Evolutionary conservation across 208 protist species (phyloP).

Genomic region (Herpetomonas tarakana): DNA sequence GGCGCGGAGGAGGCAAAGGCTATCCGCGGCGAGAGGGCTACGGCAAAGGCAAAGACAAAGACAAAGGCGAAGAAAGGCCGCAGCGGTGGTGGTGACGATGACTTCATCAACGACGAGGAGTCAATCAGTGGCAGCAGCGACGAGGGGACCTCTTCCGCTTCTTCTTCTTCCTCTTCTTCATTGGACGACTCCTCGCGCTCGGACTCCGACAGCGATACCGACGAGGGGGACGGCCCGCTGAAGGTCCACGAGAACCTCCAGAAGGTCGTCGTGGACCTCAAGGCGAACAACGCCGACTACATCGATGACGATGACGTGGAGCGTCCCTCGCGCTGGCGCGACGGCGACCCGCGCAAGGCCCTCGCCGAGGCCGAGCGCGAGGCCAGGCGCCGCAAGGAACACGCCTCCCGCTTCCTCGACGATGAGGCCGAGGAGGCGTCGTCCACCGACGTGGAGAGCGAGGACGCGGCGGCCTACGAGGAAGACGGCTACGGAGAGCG

Average conservation of each 20-base stretch:
- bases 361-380: constrained; percentile 34
- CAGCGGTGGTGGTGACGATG: constrained; percentile 4
- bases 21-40: no score
- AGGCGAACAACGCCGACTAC: constrained; percentile 38
- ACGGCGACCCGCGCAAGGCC: constrained; percentile 29
- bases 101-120: constrained; percentile 20
- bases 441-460: constrained; percentile 20
- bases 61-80: not conserved
- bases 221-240: constrained; percentile 6
- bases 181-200: not conserved
- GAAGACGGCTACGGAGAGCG: constrained; percentile 15
- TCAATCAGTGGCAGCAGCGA: constrained; percentile 10
- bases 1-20: not conserved
- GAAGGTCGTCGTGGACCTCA: constrained; percentile 57
- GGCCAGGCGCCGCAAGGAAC: constrained; percentile 15
- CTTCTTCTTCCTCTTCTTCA: constrained; percentile 9
- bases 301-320: constrained; percentile 35
- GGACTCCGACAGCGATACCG: constrained; percentile 2
- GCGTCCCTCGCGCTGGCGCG: constrained; percentile 63
- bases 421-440: constrained; percentile 78
- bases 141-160: constrained; percentile 12
- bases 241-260: constrained; percentile 39
- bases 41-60: no score
- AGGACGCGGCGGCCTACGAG: constrained; percentile 21
- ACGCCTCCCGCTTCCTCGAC: constrained; percentile 62